phyloP scores from a whole-genome alignment of 495 filamentous ascomycete species.

The Daldinia decipiens region DNA sequence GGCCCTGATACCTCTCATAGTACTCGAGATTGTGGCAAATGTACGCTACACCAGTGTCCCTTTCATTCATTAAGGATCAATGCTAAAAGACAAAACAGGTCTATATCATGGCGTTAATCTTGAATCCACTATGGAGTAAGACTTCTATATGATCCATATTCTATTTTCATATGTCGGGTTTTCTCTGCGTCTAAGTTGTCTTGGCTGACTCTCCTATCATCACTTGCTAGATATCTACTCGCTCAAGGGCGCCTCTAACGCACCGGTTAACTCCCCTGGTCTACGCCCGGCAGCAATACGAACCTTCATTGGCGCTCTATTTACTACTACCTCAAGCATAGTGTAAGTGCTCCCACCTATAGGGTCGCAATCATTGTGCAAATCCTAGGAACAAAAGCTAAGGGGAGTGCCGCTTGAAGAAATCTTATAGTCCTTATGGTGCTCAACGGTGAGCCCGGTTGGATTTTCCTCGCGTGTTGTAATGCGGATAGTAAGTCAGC shows the following conservation, averaged over 20 bases:
- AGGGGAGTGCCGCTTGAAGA: slow-evolving; percentile 36
- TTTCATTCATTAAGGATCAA: not conserved
- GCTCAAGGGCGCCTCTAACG: slow-evolving; percentile 50
- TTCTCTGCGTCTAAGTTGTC: not conserved
- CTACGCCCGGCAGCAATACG: slow-evolving; percentile 56
- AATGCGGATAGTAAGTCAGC: slow-evolving; percentile 60
- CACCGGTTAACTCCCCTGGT: slow-evolving; percentile 45
- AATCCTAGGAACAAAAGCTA: not conserved
- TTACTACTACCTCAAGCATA: slow-evolving; percentile 59
- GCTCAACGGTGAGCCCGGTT: slow-evolving; percentile 63
- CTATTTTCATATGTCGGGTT: not conserved
- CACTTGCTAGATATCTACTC: slow-evolving; percentile 51
- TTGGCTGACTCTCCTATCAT: not conserved
- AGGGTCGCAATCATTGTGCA: not conserved
- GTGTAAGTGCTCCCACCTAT: slow-evolving; percentile 48
- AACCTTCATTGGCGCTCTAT: slow-evolving; percentile 61
- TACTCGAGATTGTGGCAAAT: slow-evolving; percentile 61
- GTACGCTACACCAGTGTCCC: slow-evolving; percentile 40
- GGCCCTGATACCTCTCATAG: slow-evolving; percentile 62
- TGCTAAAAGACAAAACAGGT: slow-evolving; percentile 48
- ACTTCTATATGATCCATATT: not conserved
- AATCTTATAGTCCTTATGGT: slow-evolving; percentile 63
- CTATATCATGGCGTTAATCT: slow-evolving; percentile 63
- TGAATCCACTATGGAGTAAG: slow-evolving; percentile 60
- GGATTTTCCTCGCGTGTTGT: slow-evolving; percentile 67